Evolutionary conservation across 1,284 basidiomycete species (phyloP), one percentile per base, ranked within the genome.

Genomic region (Phenoliferia sp.): DNA sequence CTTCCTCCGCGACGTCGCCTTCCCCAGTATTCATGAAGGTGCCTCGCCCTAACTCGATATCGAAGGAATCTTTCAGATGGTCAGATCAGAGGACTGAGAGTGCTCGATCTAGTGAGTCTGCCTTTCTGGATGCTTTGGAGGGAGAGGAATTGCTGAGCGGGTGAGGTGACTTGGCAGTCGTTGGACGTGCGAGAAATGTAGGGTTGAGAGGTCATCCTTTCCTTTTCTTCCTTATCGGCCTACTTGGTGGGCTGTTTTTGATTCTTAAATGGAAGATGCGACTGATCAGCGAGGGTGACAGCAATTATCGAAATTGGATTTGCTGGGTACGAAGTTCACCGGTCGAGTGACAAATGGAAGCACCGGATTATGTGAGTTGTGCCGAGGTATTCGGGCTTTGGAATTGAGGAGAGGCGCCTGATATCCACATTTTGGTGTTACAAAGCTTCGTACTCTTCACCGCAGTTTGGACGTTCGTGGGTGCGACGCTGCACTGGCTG

Each of bases 391-490:
- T 44, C 39, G 39, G 22, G 12, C 39, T 22, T 22, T 44, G 39
- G 12, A 12, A 12, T 12, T 12, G 39, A 12, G 12, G 39, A 22
- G 22, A 22, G 39, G 22, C 39, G 22, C 39, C 39, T 44, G 22
- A 44, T 22, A 61, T 50, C 29, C 3, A 15, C 22, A 9, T n/a
- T 35, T 3, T 35, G n/a, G n/a, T n/a, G n/a, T n/a, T n/a, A n/a
- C n/a, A n/a, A n/a, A 62, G 61, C 61, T 62, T 62, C 50, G 17
- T 62, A 34, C 50, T 62, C 32, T 62, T 62, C 61, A 35, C 33
- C 33, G 61, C 50, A 1, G 32, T 19, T 16, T 62, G 61, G 61
- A 62, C 61, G 3, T 26, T 55, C 22, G 26, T 62, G n/a, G 28
- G 26, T 16, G 32, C 50, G 0, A 12, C 55, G 32, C 31, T 62